These are phyloP conservation scores for Podospora anserina DNA, from an alignment of 495 filamentous ascomycete genomes.

Conservation along the genomic window DNA sequence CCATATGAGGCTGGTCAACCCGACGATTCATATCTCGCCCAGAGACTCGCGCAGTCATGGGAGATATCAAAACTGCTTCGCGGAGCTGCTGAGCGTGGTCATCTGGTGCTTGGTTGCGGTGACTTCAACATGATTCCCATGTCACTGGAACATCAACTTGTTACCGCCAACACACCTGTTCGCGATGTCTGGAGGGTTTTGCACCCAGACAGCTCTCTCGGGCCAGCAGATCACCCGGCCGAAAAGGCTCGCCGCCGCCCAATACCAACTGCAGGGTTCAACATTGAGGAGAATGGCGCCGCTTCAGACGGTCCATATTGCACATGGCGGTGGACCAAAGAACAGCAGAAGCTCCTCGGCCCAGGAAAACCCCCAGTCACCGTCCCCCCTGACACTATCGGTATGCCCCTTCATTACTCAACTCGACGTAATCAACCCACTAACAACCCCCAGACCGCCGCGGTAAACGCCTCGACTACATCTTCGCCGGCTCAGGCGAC, in stretches of 20 bases:
- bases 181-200: slow-evolving; percentile 77
- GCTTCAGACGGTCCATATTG: slow-evolving; percentile 85
- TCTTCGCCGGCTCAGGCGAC: slow-evolving; percentile 57
- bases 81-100: slow-evolving; percentile 76
- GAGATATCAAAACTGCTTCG: slow-evolving; percentile 90
- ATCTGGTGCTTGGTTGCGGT: slow-evolving; percentile 78
- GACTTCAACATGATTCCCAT: slow-evolving; percentile 95
- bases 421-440: neutral
- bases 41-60: slow-evolving; percentile 94
- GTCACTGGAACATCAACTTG: slow-evolving; percentile 80
- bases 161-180: slow-evolving; percentile 74
- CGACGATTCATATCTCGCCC: slow-evolving; percentile 82
- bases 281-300: slow-evolving; percentile 74
- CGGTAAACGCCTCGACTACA: slow-evolving; percentile 91
- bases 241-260: slow-evolving; percentile 57
- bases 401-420: slow-evolving; percentile 5
- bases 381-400: slow-evolving; percentile 51
- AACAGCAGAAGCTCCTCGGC: slow-evolving; percentile 55
- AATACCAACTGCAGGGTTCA: slow-evolving; percentile 68
- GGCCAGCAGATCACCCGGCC: slow-evolving; percentile 59
- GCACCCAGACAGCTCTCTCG: slow-evolving; percentile 76
- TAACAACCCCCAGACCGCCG: slow-evolving; percentile 51
- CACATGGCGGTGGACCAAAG: slow-evolving; percentile 87
- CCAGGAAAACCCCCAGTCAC: slow-evolving; percentile 45
- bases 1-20: slow-evolving; percentile 73